phyloP scores from a whole-genome alignment of 352 stramenopile genomes.

The Plasmopara halstedii region DNA sequence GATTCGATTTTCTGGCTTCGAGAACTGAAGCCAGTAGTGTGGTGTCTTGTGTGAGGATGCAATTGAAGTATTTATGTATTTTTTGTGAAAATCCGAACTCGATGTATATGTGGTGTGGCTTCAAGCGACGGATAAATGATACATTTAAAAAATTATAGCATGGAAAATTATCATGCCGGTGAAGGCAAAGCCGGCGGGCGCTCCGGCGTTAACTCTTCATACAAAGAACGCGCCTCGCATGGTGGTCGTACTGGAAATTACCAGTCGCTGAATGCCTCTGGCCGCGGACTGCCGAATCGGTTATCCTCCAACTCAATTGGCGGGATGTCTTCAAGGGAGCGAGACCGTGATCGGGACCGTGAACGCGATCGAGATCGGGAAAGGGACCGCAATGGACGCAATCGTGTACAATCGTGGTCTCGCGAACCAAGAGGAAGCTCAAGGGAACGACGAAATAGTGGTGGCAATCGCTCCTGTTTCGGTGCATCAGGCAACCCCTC shows the following conservation, averaged over 20 bases:
- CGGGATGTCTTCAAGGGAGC: conserved; percentile 21
- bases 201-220: conserved; percentile 3
- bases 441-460: conserved; percentile 15
- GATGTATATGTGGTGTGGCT: background rate
- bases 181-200: conserved; percentile 19
- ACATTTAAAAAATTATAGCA: background rate
- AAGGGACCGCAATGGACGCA: conserved; percentile 25
- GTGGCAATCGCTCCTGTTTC: conserved; percentile 34
- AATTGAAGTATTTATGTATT: no score
- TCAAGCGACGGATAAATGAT: background rate
- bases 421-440: conserved; percentile 20
- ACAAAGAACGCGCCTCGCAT: conserved; percentile 23
- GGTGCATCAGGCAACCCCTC: conserved; percentile 38
- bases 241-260: conserved; percentile 18
- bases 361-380: conserved; percentile 29
- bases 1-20: no score
- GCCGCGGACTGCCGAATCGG: conserved; percentile 31
- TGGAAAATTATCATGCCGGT: conserved; percentile 26
- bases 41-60: no score
- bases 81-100: no score
- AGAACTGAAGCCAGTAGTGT: no score
- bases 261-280: conserved; percentile 12
- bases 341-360: conserved; percentile 26
- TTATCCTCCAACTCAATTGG: conserved; percentile 35
- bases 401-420: conserved; percentile 30